Conservation (phyloP, 306 rosid genomes). For the Cicer bijugum region DNA sequence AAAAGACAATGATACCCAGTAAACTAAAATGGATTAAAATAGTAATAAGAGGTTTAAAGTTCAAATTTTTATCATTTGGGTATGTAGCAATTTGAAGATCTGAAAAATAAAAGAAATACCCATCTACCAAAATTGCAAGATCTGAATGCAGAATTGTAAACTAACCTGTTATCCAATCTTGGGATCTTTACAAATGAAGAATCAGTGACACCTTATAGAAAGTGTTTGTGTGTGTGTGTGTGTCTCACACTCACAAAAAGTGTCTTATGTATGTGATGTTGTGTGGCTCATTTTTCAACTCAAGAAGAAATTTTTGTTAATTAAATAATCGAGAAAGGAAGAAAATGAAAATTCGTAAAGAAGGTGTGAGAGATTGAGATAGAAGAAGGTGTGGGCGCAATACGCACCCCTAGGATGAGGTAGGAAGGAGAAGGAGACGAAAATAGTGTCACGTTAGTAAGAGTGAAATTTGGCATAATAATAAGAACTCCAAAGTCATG, state of each 20-base stretch:
- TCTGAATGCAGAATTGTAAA: conserved; percentile 46
- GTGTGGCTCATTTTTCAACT: conserved; percentile 34
- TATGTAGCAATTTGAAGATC: conserved; percentile 45
- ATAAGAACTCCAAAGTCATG: background rate
- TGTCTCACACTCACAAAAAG: conserved; percentile 35
- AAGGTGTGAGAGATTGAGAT: background rate
- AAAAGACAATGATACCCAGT: conserved; percentile 51
- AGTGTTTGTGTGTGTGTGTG: background rate
- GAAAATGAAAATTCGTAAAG: background rate
- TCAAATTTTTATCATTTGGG: conserved; percentile 47
- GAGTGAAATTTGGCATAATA: background rate
- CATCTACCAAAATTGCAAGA: conserved; percentile 37
- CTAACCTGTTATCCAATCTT: conserved; percentile 40
- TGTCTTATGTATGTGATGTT: conserved; percentile 1
- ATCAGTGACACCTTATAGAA: conserved; percentile 27
- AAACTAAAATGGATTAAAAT: conserved; percentile 44
- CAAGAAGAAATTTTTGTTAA: background rate
- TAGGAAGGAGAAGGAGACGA: background rate
- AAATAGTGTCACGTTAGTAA: background rate
- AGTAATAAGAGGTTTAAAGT: conserved; percentile 21
- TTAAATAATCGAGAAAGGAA: background rate
- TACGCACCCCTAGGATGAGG: background rate
- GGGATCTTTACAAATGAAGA: conserved; percentile 30
- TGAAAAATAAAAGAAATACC: conserved; percentile 33
- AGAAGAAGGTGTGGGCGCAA: background rate